A percentile compares a stretch with the other conserved stretches of the same genome.
Evolutionary conservation across 106 monocot genomes (phyloP).

Genomic region (Dendrobium huoshanense): DNA sequence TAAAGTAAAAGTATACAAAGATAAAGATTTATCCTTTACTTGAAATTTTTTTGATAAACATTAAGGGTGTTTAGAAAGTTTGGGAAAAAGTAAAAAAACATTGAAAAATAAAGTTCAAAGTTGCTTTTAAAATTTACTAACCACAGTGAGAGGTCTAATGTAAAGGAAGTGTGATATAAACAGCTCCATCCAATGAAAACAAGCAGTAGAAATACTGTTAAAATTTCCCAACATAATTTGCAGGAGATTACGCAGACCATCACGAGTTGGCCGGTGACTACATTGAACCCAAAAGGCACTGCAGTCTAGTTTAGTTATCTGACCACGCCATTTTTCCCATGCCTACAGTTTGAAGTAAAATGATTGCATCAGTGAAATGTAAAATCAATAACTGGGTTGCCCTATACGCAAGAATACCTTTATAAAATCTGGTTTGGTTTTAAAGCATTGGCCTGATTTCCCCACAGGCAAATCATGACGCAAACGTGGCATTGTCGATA

Average conservation of each 20-base stretch:
- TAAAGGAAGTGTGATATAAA: slow-evolving; percentile 75
- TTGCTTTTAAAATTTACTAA: slow-evolving; percentile 19
- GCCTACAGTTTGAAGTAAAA: slow-evolving; percentile 38
- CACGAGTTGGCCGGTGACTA: slow-evolving; percentile 60
- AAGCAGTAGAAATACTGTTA: slow-evolving; percentile 38
- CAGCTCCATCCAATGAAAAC: slow-evolving; percentile 88
- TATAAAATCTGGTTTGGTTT: slow-evolving; percentile 80
- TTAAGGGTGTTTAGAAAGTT: background rate
- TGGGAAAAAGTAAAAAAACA: background rate
- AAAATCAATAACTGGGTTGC: background rate
- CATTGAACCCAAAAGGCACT: slow-evolving; percentile 98
- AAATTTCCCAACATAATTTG: slow-evolving; percentile 85
- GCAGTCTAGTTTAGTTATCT: slow-evolving; percentile 70
- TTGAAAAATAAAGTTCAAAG: background rate
- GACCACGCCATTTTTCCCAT: slow-evolving; percentile 92
- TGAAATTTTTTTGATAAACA: background rate
- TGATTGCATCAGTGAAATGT: background rate
- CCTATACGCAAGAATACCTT: slow-evolving; percentile 48
- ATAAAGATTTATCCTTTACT: background rate
- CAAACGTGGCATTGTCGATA: slow-evolving; percentile 88
- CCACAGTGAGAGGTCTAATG: slow-evolving; percentile 70
- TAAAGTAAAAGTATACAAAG: background rate
- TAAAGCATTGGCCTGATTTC: slow-evolving; percentile 72
- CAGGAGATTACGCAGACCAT: slow-evolving; percentile 73
- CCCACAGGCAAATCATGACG: slow-evolving; percentile 49